A percentile compares a stretch with the other conserved stretches of the same genome.
These are phyloP conservation scores for Rhododendron molle DNA, from an alignment of 148 eudicot genomes.

Conservation along the genomic window DNA sequence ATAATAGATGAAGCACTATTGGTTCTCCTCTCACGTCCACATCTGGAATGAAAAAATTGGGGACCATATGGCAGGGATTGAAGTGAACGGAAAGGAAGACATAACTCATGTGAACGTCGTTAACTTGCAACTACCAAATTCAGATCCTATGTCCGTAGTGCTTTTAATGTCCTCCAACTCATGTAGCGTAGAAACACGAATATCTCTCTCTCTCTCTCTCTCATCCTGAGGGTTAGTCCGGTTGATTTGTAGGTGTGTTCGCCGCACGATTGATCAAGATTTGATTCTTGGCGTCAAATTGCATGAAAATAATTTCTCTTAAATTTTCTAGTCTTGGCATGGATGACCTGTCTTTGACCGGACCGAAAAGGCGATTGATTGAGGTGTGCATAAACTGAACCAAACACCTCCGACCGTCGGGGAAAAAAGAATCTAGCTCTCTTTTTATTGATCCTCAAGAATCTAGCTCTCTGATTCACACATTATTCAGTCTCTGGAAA, in stretches of 20 bases:
- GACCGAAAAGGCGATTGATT: too few relatives aligned
- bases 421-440: neutral
- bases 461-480: neutral
- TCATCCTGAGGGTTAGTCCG: neutral
- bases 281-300: too few relatives aligned
- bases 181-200: neutral
- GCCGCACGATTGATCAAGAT: too few relatives aligned
- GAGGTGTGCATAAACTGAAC: too few relatives aligned
- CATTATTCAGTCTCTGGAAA: neutral
- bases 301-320: too few relatives aligned
- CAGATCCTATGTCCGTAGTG: neutral
- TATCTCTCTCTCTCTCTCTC: constrained; percentile 2
- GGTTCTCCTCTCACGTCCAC: constrained; percentile 2
- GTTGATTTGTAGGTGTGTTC: neutral
- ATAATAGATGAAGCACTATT: neutral
- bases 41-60: constrained; percentile 10
- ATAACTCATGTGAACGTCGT: constrained; percentile 24
- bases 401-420: accelerated
- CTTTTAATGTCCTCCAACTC: constrained; percentile 2
- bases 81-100: constrained; percentile 16
- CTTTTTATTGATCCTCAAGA: too few relatives aligned
- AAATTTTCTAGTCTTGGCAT: too few relatives aligned
- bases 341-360: too few relatives aligned
- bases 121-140: constrained; percentile 21
- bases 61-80: constrained; percentile 23